Conservation (phyloP, 1,139 yeast species). For the Pichia inconspicua region DNA sequence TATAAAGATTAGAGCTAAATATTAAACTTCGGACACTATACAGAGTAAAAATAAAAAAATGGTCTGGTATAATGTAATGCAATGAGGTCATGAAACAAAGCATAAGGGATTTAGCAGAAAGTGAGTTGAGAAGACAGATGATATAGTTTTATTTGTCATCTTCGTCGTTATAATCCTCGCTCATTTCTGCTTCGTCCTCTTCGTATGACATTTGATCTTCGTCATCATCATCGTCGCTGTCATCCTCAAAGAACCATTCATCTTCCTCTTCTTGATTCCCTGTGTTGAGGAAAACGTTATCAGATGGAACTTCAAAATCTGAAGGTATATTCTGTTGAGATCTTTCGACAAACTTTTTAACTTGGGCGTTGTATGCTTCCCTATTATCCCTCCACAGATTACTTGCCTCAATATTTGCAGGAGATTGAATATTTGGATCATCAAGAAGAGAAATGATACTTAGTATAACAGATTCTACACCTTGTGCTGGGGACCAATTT, state of each 20-base stretch:
- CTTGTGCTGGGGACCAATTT: conserved; percentile 95
- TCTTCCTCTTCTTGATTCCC: conserved; percentile 29
- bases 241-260: conserved; percentile 23
- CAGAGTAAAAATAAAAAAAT: not conserved
- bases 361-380: conserved; percentile 68
- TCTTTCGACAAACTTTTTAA: conserved; percentile 74
- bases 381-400: conserved; percentile 82
- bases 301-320: conserved; percentile 69
- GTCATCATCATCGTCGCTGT: conserved; percentile 21
- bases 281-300: conserved; percentile 8
- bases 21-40: not conserved
- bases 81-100: not conserved
- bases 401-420: conserved; percentile 94
- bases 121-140: not conserved
- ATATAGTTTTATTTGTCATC: conserved; percentile 17
- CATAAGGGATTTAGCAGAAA: not conserved
- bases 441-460: conserved; percentile 84
- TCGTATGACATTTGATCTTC: conserved; percentile 28
- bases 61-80: not conserved
- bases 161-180: conserved; percentile 30
- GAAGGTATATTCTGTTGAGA: conserved; percentile 80
- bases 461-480: conserved; percentile 83
- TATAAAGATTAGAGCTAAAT: not conserved
- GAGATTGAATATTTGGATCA: conserved; percentile 86
- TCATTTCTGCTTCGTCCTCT: conserved; percentile 34